Conservation (phyloP, 108 stramenopile species). For the Cyclotella atomus region DNA sequence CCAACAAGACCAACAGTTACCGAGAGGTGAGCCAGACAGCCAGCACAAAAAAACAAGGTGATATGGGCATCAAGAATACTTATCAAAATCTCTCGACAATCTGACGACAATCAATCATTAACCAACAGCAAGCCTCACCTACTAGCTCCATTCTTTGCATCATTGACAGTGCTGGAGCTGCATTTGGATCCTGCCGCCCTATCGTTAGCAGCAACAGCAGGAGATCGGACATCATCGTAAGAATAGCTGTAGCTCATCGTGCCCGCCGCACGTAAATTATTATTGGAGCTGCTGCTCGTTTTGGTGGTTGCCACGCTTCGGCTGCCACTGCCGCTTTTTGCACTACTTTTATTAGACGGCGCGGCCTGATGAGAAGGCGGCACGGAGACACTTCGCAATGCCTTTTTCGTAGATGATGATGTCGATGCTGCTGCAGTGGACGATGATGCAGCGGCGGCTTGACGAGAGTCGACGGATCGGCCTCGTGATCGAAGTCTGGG, state of each 20-base stretch:
- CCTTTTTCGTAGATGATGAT: neutral
- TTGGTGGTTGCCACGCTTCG: neutral
- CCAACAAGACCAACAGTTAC: too few relatives aligned
- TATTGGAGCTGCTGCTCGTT: neutral
- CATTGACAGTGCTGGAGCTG: too few relatives aligned
- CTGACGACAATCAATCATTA: too few relatives aligned
- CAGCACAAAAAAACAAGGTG: too few relatives aligned
- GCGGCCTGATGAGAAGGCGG: neutral
- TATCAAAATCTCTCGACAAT: too few relatives aligned
- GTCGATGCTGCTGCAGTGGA: neutral
- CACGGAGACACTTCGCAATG: neutral
- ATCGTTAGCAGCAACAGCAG: neutral
- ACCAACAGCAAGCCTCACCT: too few relatives aligned
- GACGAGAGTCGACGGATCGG: neutral
- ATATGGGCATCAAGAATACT: too few relatives aligned
- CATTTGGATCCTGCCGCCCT: neutral
- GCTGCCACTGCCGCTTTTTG: neutral
- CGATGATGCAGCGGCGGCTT: neutral
- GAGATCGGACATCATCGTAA: neutral
- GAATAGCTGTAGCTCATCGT: too few relatives aligned
- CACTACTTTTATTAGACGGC: neutral
- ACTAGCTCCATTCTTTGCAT: too few relatives aligned
- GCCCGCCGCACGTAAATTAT: neutral
- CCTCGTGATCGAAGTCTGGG: neutral
- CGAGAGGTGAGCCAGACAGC: too few relatives aligned